Percentiles rank a stretch among this genome's conserved stretches.
These are phyloP conservation scores for Simmondsia chinensis DNA, from an alignment of 148 eudicot species.

Conservation along the genomic window DNA sequence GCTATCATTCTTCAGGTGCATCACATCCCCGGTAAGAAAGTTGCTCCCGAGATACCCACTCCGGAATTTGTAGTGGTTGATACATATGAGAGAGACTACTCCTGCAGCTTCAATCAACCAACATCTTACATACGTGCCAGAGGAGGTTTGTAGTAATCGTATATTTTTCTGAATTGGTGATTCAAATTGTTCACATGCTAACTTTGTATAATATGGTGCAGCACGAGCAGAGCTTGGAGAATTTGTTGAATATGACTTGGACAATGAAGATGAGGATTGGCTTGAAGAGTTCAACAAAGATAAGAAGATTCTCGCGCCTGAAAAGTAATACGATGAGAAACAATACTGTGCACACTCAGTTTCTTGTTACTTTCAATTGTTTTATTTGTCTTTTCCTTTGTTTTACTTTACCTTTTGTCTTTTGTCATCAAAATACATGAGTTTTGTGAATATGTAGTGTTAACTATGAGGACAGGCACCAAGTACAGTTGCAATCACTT, in stretches of 20 bases:
- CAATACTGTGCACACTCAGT: background rate
- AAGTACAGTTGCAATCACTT: too few relatives aligned
- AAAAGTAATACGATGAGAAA: conserved; percentile 44
- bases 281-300: conserved; percentile 67
- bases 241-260: conserved; percentile 92
- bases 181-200: too few relatives aligned
- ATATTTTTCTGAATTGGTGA: too few relatives aligned
- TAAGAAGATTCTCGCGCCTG: conserved; percentile 48
- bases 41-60: conserved; percentile 81
- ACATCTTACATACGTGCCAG: conserved; percentile 86
- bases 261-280: conserved; percentile 97
- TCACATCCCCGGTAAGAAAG: conserved; percentile 54
- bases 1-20: conserved; percentile 37
- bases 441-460: too few relatives aligned
- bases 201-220: conserved; percentile 23
- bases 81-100: conserved; percentile 94
- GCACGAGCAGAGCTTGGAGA: conserved; percentile 96
- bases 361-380: too few relatives aligned
- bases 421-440: too few relatives aligned
- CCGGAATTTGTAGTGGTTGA: conserved; percentile 79
- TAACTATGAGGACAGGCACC: too few relatives aligned
- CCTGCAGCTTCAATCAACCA: conserved; percentile 68
- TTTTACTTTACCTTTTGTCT: background rate
- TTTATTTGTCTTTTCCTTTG: background rate
- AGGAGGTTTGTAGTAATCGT: conserved; percentile 70